These are phyloP conservation scores for Lodderomyces elongisporus DNA, from an alignment of 1,139 yeast species.

Conservation along the genomic window DNA sequence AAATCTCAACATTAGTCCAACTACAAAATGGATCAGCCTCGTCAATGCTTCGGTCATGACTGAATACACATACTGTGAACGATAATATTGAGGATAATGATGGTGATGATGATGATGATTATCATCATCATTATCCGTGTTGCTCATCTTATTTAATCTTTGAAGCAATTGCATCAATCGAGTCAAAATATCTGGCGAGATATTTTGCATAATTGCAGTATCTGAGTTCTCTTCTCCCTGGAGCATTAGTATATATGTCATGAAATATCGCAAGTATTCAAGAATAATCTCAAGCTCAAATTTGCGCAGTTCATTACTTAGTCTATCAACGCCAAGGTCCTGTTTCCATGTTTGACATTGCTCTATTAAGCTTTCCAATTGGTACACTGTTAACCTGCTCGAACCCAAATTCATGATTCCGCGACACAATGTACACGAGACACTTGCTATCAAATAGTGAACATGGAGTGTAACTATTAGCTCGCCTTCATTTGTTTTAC, in stretches of 20 bases:
- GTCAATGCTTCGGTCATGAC: slow-evolving; percentile 30
- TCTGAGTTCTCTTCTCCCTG: slow-evolving; percentile 33
- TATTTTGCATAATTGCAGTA: slow-evolving; percentile 14
- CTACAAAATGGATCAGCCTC: slow-evolving; percentile 30
- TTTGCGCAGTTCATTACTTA: slow-evolving; percentile 13
- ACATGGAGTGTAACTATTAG: slow-evolving; percentile 21
- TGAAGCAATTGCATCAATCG: slow-evolving; percentile 17
- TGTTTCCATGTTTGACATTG: slow-evolving; percentile 25
- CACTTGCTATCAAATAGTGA: slow-evolving; percentile 27
- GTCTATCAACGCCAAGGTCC: slow-evolving; percentile 15
- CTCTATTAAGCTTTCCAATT: slow-evolving; percentile 19
- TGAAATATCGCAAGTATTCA: slow-evolving; percentile 26
- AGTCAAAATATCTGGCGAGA: slow-evolving; percentile 22
- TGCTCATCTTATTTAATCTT: slow-evolving; percentile 7
- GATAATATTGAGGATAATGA: no score
- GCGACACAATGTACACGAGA: slow-evolving; percentile 20
- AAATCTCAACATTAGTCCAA: slow-evolving; percentile 33
- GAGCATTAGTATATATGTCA: slow-evolving; percentile 28
- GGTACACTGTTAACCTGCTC: slow-evolving; percentile 20
- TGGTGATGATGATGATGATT: slow-evolving; percentile 5
- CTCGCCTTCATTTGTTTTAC: slow-evolving; percentile 16
- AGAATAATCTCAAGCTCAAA: slow-evolving; percentile 28
- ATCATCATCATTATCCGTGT: background rate
- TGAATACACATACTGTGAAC: slow-evolving; percentile 23
- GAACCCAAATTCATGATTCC: slow-evolving; percentile 23